Base-by-base conservation (phyloP, 139 green algal species). In the Nannochloris sp. region DNA sequence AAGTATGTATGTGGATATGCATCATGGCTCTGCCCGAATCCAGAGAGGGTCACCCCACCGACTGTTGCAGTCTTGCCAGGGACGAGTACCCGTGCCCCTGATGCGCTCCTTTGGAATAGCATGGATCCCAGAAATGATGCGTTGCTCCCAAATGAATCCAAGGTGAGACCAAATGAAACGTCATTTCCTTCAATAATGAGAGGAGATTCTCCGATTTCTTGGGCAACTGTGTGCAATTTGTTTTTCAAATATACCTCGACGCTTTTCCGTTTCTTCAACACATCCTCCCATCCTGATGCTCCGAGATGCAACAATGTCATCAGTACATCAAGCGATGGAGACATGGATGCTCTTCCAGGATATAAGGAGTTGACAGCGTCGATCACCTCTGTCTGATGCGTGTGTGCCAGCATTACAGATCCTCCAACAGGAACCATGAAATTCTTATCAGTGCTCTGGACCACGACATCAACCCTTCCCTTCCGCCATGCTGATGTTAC, bases 351-450 rank as follows among this genome's bases (percentile, higher is more conserved):
- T 0, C 92, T 75, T 0, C 91, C 90, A 2, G 90, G 86, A 70
- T 95, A 96, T 13, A 74, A 40, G 43, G 66, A 62, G 43, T 87
- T 45, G n/a, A 36, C 61, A 31, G 26, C 30, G 23, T 48, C 59
- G 53, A 72, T 59, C 66, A 76, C 49, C 43, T 51, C 29, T 0
- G 66, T 53, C 48, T 28, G 28, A 37, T 49, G 49, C 1, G 36
- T 28, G 9, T 65, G 70, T 5, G 75, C 73, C 20, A 76, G 62
- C 3, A 95, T 62, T 1, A 96, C 31, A 6, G 89, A 77, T 3
- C 88, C 88, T 0, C 87, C 84, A 5, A 97, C 91, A 3, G 90
- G 91, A 48, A 98, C 92, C 81, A 97, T 90, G 76, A 98, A 98
- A 74, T 98, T 98, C 73, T 97, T 97, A 71, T 95, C 87, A 8